A percentile compares a stretch with the other conserved stretches of the same genome.
Conservation (phyloP, 768 basidiomycete genomes). For the Mycena galericulata region DNA sequence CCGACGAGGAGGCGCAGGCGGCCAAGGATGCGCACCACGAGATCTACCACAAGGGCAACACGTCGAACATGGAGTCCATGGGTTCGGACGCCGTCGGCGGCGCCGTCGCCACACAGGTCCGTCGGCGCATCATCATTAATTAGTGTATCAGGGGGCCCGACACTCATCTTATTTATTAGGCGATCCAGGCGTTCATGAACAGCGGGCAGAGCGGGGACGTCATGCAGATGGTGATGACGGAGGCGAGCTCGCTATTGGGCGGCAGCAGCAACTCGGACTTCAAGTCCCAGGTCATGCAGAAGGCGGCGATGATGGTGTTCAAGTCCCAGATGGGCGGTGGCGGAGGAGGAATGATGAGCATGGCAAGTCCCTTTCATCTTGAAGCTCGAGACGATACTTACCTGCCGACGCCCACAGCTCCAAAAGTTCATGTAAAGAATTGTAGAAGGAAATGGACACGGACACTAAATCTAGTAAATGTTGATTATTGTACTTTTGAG, state of each 20-base stretch:
- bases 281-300: constrained; percentile 28
- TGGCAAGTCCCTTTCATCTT: constrained; percentile 1
- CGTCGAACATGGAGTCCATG: not conserved
- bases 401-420: not conserved
- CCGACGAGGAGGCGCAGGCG: constrained; percentile 13
- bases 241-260: constrained; percentile 25
- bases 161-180: constrained; percentile 18
- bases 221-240: constrained; percentile 17
- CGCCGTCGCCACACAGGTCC: constrained; percentile 22
- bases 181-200: constrained; percentile 17
- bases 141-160: not conserved
- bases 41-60: constrained; percentile 21
- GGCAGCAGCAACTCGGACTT: constrained; percentile 5
- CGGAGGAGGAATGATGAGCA: constrained; percentile 27
- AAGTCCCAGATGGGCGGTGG: constrained; percentile 25
- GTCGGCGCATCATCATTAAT: not conserved
- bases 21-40: constrained; percentile 25
- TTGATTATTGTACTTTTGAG: constrained; percentile 22
- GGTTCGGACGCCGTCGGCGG: constrained; percentile 23
- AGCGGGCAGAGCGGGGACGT: constrained; percentile 14
- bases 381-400: not conserved
- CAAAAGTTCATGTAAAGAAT: constrained; percentile 26
- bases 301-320: constrained; percentile 32
- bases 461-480: constrained; percentile 19
- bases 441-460: constrained; percentile 5